Evolutionary conservation across 306 rosid species (phyloP), one percentile per base, ranked within the genome.

Genomic region (Heteromeles arbutifolia): DNA sequence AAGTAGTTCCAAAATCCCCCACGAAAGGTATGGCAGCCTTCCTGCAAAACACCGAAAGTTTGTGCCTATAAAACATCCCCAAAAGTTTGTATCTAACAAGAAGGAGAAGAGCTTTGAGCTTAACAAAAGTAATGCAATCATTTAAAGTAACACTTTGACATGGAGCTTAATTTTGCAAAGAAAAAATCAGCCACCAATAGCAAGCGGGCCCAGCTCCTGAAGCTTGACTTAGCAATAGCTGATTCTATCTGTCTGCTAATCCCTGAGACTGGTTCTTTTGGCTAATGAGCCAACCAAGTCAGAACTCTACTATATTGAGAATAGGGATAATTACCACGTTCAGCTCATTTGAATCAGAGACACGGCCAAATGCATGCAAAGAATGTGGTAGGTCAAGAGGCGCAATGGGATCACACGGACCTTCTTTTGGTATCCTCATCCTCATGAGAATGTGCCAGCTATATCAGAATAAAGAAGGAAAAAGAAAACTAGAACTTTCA

Each of bases 1-100:
- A 92, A 95, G 88, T 92, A 90, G 88, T 95, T 95, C 97, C 97
- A 92, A 83, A 92, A 95, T 73, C 99, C 99, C 11, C 99, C 99
- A 41, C 97, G 99, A 81, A 90, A 95, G 26, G 97, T 95, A 80
- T 89, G 92, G 81, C 28, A 83, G 67, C 99, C 99, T 70, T 88
- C 96, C 99, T 92, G 96, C 69, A 56, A 80, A 84, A 78, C 72
- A 75, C 53, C 70, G 11, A 71, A 78, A 79, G 80, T 80, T 73
- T 31, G 21, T 77, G 77, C 4, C 54, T 21, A 48, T 76, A 67
- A 63, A 80, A 56, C 45, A 61, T 57, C 25, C 70, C 21, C 54
- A 2, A 24, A 56, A 64, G 28, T 24, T 8, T 41, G 43, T 58
- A 26, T 61, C 70, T 32, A 44, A 75, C n/a, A 67, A 72, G 32